These are phyloP conservation scores for Wolfiporia cocos DNA, from an alignment of 1,284 basidiomycete species.

Conservation along the genomic window DNA sequence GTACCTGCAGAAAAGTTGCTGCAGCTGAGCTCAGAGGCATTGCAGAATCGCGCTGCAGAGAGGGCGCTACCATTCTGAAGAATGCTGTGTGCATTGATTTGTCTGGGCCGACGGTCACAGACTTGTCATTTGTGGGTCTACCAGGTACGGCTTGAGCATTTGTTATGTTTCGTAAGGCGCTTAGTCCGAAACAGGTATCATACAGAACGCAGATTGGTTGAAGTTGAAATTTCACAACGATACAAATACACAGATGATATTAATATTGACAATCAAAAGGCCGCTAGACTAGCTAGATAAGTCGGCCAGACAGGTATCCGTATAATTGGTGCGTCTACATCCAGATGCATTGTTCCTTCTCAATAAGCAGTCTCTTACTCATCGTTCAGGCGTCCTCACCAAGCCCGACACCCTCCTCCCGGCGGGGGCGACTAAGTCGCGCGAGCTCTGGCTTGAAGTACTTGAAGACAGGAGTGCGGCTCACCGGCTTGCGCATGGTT, in stretches of 20 bases:
- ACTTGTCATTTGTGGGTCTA: conserved; percentile 40
- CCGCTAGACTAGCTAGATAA: conserved; percentile 43
- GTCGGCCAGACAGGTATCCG: conserved; percentile 46
- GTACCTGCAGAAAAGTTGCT: conserved; percentile 19
- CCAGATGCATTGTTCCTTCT: not conserved
- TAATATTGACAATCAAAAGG: conserved; percentile 60
- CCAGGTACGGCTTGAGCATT: too few species aligned
- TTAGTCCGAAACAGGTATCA: conserved; percentile 47
- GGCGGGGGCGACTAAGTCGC: conserved; percentile 36
- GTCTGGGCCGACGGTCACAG: conserved; percentile 36
- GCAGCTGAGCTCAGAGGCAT: conserved; percentile 15
- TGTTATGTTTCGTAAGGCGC: too few species aligned
- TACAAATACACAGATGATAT: conserved; percentile 46
- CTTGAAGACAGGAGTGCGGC: conserved; percentile 38
- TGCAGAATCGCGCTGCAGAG: conserved; percentile 6
- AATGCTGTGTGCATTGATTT: conserved; percentile 41
- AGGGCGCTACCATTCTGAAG: conserved; percentile 28
- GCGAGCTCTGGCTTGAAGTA: conserved; percentile 42
- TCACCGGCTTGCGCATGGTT: conserved; percentile 47
- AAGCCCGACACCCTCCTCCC: conserved; percentile 51
- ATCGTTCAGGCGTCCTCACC: conserved; percentile 48
- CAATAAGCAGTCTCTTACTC: not conserved
- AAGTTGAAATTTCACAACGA: conserved; percentile 4
- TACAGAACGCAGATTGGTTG: conserved; percentile 50
- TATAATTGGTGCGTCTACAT: conserved; percentile 45